Evolutionary conservation across 2,329 filamentous ascomycete genomes (phyloP).

Genomic region (Trichothecium sympodiale): DNA sequence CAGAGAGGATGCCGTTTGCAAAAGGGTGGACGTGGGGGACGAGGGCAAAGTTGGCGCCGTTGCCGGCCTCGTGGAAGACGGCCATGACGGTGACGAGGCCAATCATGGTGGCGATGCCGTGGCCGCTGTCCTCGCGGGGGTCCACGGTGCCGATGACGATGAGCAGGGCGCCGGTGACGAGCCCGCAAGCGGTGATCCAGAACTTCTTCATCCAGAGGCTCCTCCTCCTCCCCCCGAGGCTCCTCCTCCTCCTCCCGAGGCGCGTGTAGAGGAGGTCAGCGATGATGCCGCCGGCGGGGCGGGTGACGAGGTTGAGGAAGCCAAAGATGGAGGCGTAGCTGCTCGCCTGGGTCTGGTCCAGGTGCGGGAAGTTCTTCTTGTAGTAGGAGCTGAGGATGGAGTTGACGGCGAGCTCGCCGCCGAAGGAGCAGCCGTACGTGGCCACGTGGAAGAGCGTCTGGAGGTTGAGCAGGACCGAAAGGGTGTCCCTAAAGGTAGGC

Average conservation of each 20-base stretch:
- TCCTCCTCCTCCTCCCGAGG: too few relatives aligned
- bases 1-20: conserved; percentile 70
- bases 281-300: conserved; percentile 53
- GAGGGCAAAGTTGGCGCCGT: conserved; percentile 77
- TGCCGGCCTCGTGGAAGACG: conserved; percentile 74
- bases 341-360: conserved; percentile 43
- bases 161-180: conserved; percentile 46
- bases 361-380: conserved; percentile 43
- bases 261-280: conserved; percentile 37
- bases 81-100: conserved; percentile 68
- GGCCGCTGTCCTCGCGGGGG: conserved; percentile 37
- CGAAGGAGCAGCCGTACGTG: conserved; percentile 54
- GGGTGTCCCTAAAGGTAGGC: conserved; percentile 40
- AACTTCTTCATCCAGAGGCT: conserved; percentile 22
- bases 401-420: conserved; percentile 52
- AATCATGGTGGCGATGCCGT: conserved; percentile 47
- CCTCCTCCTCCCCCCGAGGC: too few relatives aligned
- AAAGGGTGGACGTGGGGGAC: conserved; percentile 78
- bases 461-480: conserved; percentile 34
- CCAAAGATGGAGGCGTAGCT: conserved; percentile 65
- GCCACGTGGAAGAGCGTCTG: conserved; percentile 44
- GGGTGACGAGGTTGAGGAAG: conserved; percentile 57
- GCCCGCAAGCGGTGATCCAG: conserved; percentile 45
- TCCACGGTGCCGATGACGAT: conserved; percentile 55
- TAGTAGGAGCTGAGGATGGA: conserved; percentile 48